These are phyloP conservation scores for Backusella morwellensis DNA, from an alignment of 192 early-diverging fungal species.

Conservation along the genomic window DNA sequence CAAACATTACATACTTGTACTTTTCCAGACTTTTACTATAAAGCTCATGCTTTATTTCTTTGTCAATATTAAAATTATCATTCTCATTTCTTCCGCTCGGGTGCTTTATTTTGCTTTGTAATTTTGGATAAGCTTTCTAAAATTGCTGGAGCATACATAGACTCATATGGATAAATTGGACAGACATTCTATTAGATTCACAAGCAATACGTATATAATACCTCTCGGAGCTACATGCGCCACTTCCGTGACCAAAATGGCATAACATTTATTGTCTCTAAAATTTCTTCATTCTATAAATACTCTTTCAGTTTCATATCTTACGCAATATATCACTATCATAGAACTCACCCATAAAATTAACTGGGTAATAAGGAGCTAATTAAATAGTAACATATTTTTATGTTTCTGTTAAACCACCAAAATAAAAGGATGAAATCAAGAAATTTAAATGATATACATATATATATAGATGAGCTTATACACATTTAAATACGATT, in stretches of 20 bases:
- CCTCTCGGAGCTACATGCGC: slow-evolving; percentile 81
- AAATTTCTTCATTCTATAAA: slow-evolving; percentile 75
- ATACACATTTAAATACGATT: background rate
- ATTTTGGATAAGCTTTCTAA: slow-evolving; percentile 86
- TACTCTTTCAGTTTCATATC: slow-evolving; percentile 88
- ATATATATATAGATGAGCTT: background rate
- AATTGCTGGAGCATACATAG: slow-evolving; percentile 94
- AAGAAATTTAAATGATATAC: background rate
- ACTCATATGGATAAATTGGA: slow-evolving; percentile 81
- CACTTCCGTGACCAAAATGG: slow-evolving; percentile 86
- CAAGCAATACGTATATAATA: slow-evolving; percentile 78
- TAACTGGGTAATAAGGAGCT: background rate
- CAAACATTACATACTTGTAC: background rate
- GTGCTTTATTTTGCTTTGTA: slow-evolving; percentile 86
- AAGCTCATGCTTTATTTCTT: slow-evolving; percentile 79
- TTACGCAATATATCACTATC: slow-evolving; percentile 76
- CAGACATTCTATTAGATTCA: slow-evolving; percentile 68
- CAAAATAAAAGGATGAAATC: background rate
- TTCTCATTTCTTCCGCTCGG: slow-evolving; percentile 69
- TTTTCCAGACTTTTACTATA: slow-evolving; percentile 39
- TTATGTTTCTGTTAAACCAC: background rate
- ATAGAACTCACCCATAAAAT: slow-evolving; percentile 57
- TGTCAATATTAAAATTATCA: slow-evolving; percentile 75
- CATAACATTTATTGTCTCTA: slow-evolving; percentile 93
- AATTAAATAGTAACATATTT: background rate